Evolutionary conservation across 305 asterid genomes (phyloP).

Genomic region (Plantago coronopus): DNA sequence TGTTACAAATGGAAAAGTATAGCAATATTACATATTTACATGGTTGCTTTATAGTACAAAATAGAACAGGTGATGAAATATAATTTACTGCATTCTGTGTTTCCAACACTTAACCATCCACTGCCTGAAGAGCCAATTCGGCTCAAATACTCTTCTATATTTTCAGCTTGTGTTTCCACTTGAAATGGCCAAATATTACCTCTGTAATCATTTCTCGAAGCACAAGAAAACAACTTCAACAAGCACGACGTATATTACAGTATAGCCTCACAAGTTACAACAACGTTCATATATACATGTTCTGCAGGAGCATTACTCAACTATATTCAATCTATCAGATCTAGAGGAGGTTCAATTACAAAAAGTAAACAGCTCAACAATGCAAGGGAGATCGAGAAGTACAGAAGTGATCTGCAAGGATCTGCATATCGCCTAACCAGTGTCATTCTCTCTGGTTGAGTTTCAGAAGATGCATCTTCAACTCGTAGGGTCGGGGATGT

Average conservation of each 20-base stretch:
- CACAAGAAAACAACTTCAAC: not conserved
- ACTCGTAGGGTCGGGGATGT: conserved; percentile 51
- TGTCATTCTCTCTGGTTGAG: conserved; percentile 47
- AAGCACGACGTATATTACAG: not conserved
- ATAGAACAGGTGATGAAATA: not conserved
- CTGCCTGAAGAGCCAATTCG: not conserved
- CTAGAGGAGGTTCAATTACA: conserved; percentile 50
- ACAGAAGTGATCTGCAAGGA: conserved; percentile 59
- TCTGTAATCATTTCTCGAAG: not conserved
- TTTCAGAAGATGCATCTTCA: conserved; percentile 48
- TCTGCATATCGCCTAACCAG: conserved; percentile 41
- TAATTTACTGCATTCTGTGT: too few species aligned
- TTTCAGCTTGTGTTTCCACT: too few species aligned
- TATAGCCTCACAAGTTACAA: conserved; percentile 3
- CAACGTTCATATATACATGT: not conserved
- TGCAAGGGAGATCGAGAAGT: conserved; percentile 49
- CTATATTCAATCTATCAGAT: conserved; percentile 22
- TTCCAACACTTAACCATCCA: not conserved
- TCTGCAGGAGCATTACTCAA: not conserved
- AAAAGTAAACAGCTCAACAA: conserved; percentile 42
- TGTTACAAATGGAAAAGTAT: too few species aligned
- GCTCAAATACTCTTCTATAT: not conserved
- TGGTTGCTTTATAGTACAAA: too few species aligned
- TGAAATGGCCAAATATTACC: too few species aligned
- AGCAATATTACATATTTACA: too few species aligned